Evolutionary conservation across 305 asterid species (phyloP), one percentile per base, ranked within the genome.

Genomic region (Fraxinus sp.): DNA sequence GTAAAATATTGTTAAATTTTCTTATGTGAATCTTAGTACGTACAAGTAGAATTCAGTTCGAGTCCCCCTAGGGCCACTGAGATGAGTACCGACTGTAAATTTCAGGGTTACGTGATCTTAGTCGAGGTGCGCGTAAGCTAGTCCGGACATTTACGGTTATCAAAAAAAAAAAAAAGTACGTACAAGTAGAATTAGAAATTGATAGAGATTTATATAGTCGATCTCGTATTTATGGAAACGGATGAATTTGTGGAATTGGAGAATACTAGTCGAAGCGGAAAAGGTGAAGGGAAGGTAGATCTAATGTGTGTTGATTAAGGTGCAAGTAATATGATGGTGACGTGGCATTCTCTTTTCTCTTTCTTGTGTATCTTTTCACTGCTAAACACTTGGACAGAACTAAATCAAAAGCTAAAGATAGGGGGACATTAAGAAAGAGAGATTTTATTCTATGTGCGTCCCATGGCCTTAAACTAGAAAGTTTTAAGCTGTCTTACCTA

Each of bases 321-420:
- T 72, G 46, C 0, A 68, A 68, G 39, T 68, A 26, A 68, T 28
- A 68, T 5, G 39, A 28, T 3, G 24, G 76, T n/a, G 22, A n/a
- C 3, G 13, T 33, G 76, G 26, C 76, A 72, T 7, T 33, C 76
- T 33, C 76, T 33, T 71, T 71, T 16, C 44, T 32, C 41, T 71
- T 71, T 30, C 18, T n/a, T 5, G 41, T n/a, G 13, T 28, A 28
- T 32, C 76, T 71, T 72, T 72, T 72, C 46, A 32, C 76, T 72
- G 76, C 39, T 33, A n/a, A 20, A 14, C 20, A 3, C 76, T 72
- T 33, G 20, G 26, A 72, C 39, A 33, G 41, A 37, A 72, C 76
- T 71, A 71, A 33, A 72, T 32, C 76, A 33, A 72, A 72, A 72
- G 76, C 28, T 72, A 72, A 72, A 72, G 76, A 37, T 16, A 7